Conservation (phyloP, 1,284 basidiomycete species). For the Earliella scabrosa region DNA sequence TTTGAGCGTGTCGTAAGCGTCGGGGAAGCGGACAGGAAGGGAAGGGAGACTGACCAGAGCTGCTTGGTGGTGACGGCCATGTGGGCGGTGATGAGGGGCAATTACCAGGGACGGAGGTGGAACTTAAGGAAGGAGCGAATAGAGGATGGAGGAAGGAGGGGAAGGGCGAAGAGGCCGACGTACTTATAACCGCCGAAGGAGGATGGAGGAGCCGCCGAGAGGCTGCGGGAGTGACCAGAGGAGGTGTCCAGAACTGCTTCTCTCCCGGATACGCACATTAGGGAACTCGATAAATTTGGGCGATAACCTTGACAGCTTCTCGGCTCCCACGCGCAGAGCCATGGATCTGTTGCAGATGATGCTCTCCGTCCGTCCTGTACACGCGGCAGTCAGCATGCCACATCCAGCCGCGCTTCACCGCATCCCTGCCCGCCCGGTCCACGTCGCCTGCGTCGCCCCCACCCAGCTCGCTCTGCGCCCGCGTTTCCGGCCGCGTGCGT, state of each 20-base stretch:
- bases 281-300: slow-evolving; percentile 29
- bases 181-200: slow-evolving; percentile 46
- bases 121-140: slow-evolving; percentile 32
- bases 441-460: background rate
- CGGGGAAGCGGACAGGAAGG: background rate
- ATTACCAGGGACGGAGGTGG: slow-evolving; percentile 25
- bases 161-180: slow-evolving; percentile 38
- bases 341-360: slow-evolving; percentile 27
- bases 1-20: slow-evolving; percentile 8
- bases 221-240: slow-evolving; percentile 43
- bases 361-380: slow-evolving; percentile 15
- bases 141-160: slow-evolving; percentile 35
- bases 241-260: slow-evolving; percentile 44
- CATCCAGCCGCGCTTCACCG: slow-evolving; percentile 1
- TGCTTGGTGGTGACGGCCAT: slow-evolving; percentile 61
- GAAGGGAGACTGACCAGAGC: slow-evolving; percentile 52
- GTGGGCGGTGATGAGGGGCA: slow-evolving; percentile 53
- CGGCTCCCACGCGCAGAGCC: slow-evolving; percentile 36
- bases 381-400: slow-evolving; percentile 20
- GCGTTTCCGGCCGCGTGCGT: background rate
- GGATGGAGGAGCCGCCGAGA: slow-evolving; percentile 41
- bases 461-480: background rate
- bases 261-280: slow-evolving; percentile 33
- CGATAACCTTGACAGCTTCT: slow-evolving; percentile 35
- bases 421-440: background rate